These are phyloP conservation scores for Helotiales sp. DNA, from an alignment of 2,329 filamentous ascomycete species.

Conservation along the genomic window DNA sequence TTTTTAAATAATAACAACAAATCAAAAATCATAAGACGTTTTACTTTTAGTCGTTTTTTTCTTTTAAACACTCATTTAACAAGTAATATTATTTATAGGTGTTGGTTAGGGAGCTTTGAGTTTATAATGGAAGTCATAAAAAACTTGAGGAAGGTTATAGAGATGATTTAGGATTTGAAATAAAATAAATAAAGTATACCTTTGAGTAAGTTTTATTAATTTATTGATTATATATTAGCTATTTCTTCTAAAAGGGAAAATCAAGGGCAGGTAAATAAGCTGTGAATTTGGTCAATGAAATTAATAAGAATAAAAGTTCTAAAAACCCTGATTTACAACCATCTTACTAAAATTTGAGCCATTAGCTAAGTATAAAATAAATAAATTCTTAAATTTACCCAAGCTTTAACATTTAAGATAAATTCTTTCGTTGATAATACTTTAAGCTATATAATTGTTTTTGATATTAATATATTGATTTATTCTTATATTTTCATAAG, in stretches of 20 bases:
- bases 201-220: background rate
- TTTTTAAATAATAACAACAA: slow-evolving; percentile 23
- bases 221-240: background rate
- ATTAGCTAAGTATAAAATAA: too few species aligned
- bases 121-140: background rate
- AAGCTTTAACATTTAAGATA: too few species aligned
- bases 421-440: too few species aligned
- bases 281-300: background rate
- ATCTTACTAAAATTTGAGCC: too few species aligned
- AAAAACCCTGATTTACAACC: too few species aligned
- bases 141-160: background rate
- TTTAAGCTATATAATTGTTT: too few species aligned
- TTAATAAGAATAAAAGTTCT: too few species aligned
- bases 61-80: background rate
- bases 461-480: too few species aligned
- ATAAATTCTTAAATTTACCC: too few species aligned
- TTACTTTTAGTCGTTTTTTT: background rate
- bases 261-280: background rate
- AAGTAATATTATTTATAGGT: background rate
- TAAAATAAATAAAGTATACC: background rate
- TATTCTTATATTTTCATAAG: too few species aligned
- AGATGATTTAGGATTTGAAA: background rate
- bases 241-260: background rate
- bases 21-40: slow-evolving; percentile 25
- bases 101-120: background rate